Evolutionary conservation across 2,329 filamentous ascomycete genomes (phyloP), one percentile per base, ranked within the genome.

Genomic region (Camptophora hylomeconis): DNA sequence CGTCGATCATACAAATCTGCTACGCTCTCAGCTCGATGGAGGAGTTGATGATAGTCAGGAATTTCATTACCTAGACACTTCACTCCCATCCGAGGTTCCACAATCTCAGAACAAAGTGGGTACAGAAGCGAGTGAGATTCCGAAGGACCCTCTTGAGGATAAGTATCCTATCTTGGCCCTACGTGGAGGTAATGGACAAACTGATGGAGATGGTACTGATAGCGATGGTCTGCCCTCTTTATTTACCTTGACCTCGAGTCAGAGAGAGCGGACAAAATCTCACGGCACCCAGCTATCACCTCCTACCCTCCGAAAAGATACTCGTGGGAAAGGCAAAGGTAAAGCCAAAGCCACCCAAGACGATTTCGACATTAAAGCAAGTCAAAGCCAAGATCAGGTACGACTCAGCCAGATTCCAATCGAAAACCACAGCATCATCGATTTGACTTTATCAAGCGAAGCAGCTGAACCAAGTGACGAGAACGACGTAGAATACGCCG

Each of bases 201-300:
- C 11, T 6, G 29, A 31, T 14, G 17, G 16, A n/a, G 30, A 28
- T 27, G 21, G 30, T 9, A 11, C 32, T 20, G 36, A 38, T 20
- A 42, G 38, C 25, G 39, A 40, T 16, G 31, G 34, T 17, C 25
- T 42, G 8, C 40, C 41, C 5, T 42, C 41, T 3, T n/a, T 41
- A 6, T 30, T 20, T 10, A 35, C 35, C 6, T 25, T 45, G 11
- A 33, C 29, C 1, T 41, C 41, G 9, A 39, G 35, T 19, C 41
- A 38, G 20, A 8, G 12, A 8, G 13, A 18, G 20, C 28, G 19
- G n/a, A n/a, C n/a, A n/a, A n/a, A n/a, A n/a, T n/a, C n/a, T n/a
- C n/a, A n/a, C n/a, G n/a, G n/a, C n/a, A n/a, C n/a, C n/a, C n/a
- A n/a, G n/a, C n/a, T n/a, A n/a, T n/a, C n/a, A n/a, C n/a, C n/a